A percentile compares a stretch with the other conserved stretches of the same genome.
Conservation (phyloP, 1,139 yeast species). For the Geotrichum citri-aurantii region DNA sequence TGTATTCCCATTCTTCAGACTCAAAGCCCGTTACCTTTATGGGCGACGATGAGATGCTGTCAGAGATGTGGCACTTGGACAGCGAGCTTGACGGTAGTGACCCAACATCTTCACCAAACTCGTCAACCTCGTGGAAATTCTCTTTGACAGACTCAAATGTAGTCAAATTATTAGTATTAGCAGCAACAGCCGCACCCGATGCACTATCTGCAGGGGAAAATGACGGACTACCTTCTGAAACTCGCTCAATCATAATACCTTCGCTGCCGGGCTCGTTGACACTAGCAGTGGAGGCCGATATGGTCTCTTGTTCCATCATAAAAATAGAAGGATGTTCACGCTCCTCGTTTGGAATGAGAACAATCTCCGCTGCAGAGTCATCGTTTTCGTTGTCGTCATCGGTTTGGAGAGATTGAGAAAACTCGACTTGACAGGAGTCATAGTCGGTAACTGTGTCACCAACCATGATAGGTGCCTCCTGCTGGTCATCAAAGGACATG, state of each 20-base stretch:
- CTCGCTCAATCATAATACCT: neutral
- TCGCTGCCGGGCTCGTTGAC: neutral
- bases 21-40: slow-evolving; percentile 3
- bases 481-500: slow-evolving; percentile 21
- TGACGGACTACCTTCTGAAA: neutral
- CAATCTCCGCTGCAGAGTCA: neutral
- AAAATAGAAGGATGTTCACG: neutral
- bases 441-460: neutral
- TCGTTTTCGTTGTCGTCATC: neutral
- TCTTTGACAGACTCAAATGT: neutral
- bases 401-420: neutral
- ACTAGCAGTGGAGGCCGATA: neutral
- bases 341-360: neutral
- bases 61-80: neutral
- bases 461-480: slow-evolving; percentile 3
- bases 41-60: slow-evolving; percentile 10
- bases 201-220: neutral
- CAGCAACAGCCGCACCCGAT: neutral
- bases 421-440: slow-evolving; percentile 2
- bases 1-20: slow-evolving; percentile 10
- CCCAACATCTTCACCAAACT: neutral
- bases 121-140: neutral
- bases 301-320: neutral
- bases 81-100: neutral
- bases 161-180: neutral